Percentiles rank a stretch among this genome's conserved stretches.
Evolutionary conservation across 768 basidiomycete genomes (phyloP).

Genomic region (Leccinum disarticulatum): DNA sequence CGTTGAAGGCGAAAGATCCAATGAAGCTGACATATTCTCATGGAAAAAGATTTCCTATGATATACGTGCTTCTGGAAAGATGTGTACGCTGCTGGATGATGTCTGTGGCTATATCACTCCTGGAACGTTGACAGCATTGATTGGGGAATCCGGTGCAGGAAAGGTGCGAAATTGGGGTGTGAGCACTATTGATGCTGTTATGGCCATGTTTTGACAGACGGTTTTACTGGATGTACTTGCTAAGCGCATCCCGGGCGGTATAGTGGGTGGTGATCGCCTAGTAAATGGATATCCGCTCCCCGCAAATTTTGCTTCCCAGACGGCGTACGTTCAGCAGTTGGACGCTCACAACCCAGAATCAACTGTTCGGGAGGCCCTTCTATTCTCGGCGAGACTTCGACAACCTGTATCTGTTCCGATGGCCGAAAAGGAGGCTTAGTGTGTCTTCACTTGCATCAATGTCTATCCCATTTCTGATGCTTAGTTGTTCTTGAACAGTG

Average conservation of each 20-base stretch:
- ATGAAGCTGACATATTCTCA: conserved; percentile 61
- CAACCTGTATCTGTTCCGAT: conserved; percentile 65
- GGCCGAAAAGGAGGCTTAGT: conserved; percentile 80
- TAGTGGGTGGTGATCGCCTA: conserved; percentile 50
- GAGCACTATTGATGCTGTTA: background rate
- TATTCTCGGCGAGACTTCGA: conserved; percentile 77
- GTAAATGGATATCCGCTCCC: conserved; percentile 57
- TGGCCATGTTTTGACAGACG: conserved; percentile 36
- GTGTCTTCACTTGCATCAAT: conserved; percentile 28
- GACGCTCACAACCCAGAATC: conserved; percentile 74
- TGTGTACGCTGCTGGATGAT: conserved; percentile 45
- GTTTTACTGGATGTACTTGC: conserved; percentile 60
- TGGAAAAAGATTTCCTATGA: conserved; percentile 73
- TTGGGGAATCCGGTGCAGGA: conserved; percentile 43
- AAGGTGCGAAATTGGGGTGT: conserved; percentile 17
- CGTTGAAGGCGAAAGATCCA: conserved; percentile 17
- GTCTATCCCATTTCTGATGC: background rate
- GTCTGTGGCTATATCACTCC: conserved; percentile 51
- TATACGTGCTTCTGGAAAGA: conserved; percentile 42
- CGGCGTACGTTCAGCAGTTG: conserved; percentile 60
- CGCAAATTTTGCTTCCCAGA: conserved; percentile 62
- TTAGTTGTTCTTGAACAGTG: conserved; percentile 28
- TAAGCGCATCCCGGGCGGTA: conserved; percentile 46
- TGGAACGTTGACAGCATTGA: conserved; percentile 52
- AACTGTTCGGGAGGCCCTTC: conserved; percentile 79